phyloP scores from a whole-genome alignment of 2,329 filamentous ascomycete genomes.

The Myriosclerotinia duriaeana region DNA sequence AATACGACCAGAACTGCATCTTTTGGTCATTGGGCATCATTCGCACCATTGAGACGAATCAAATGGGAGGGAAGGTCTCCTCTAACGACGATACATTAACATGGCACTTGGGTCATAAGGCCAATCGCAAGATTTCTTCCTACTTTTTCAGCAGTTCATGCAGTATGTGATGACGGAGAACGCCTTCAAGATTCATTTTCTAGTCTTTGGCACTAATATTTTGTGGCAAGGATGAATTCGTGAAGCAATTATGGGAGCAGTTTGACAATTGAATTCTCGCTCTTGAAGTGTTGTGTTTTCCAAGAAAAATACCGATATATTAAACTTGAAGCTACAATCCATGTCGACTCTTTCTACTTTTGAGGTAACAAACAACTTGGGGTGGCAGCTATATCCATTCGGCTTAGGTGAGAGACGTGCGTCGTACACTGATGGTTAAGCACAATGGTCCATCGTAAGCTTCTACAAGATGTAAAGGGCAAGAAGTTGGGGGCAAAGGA shows the following conservation, averaged over 20 bases:
- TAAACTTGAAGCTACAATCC: not conserved
- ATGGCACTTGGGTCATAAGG: slow-evolving; percentile 7
- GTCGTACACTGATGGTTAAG: not conserved
- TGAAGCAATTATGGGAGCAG: not conserved
- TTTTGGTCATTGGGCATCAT: slow-evolving; percentile 11
- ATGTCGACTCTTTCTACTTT: not conserved
- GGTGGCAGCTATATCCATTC: slow-evolving; percentile 2
- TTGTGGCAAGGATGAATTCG: slow-evolving; percentile 9
- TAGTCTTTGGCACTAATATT: slow-evolving; percentile 1
- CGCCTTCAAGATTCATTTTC: slow-evolving; percentile 1
- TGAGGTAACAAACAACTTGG: not conserved
- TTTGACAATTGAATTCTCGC: slow-evolving; percentile 1
- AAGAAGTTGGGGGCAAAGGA: slow-evolving; percentile 4
- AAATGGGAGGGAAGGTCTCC: not conserved
- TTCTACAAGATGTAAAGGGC: slow-evolving; percentile 10
- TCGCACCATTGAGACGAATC: not conserved
- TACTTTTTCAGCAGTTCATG: slow-evolving; percentile 2
- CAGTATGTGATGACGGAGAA: not conserved
- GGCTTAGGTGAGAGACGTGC: slow-evolving; percentile 3
- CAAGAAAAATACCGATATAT: not conserved
- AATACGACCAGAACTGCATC: slow-evolving; percentile 9
- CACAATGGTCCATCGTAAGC: not conserved
- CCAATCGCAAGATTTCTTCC: slow-evolving; percentile 7
- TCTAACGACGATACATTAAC: not conserved
- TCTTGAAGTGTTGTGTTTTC: not conserved